These are phyloP conservation scores for Dovyalis caffra DNA, from an alignment of 345 rosid species.

Conservation along the genomic window DNA sequence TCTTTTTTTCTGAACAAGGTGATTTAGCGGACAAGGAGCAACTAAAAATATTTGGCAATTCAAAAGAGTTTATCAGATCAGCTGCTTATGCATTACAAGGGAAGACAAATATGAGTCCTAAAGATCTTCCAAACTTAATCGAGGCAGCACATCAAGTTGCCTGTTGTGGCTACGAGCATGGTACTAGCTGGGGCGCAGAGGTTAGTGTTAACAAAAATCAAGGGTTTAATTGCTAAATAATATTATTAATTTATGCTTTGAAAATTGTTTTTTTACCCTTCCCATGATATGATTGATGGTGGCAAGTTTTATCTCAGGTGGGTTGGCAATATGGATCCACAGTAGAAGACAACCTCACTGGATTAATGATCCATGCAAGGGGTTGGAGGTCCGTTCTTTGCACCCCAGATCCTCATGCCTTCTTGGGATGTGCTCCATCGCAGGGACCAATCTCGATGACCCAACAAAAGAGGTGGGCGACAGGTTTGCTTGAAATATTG, in stretches of 20 bases:
- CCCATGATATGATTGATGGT: background rate
- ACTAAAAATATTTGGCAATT: conserved; percentile 37
- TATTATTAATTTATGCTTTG: background rate
- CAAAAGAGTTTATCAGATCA: conserved; percentile 42
- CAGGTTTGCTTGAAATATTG: conserved; percentile 54
- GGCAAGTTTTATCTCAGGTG: conserved; percentile 22
- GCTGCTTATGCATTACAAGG: conserved; percentile 46
- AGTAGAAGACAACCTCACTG: conserved; percentile 53
- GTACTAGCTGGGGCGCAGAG: conserved; percentile 54
- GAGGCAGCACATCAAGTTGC: too few species aligned
- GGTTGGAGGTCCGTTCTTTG: conserved; percentile 47
- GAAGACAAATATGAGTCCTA: conserved; percentile 8
- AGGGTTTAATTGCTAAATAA: background rate
- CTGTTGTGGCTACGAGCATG: conserved; percentile 46
- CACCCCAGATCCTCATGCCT: conserved; percentile 46
- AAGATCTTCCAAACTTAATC: conserved; percentile 8
- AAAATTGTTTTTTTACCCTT: too few species aligned
- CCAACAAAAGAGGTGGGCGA: conserved; percentile 65
- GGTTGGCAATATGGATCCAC: conserved; percentile 69
- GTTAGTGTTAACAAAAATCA: conserved; percentile 20
- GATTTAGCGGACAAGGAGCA: conserved; percentile 14
- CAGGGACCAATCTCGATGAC: conserved; percentile 38
- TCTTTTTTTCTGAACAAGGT: conserved; percentile 8
- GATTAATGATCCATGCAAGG: conserved; percentile 46
- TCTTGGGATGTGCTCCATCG: conserved; percentile 52